Evolutionary conservation across 2,329 filamentous ascomycete species (phyloP).

Genomic region (Davidsoniella virescens): DNA sequence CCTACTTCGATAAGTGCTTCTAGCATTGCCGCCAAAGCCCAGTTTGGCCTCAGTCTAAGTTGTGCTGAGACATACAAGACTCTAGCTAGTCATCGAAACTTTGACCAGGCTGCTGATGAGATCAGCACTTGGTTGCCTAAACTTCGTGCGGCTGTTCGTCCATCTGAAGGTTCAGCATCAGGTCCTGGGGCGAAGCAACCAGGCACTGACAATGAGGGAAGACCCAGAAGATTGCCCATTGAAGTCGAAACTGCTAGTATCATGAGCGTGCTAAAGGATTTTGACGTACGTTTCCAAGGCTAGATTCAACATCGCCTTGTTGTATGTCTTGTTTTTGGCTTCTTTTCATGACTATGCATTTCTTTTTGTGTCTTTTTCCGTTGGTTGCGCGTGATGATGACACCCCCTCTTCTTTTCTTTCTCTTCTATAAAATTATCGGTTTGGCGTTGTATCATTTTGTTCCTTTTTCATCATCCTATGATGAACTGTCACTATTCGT

Average conservation of each 20-base stretch:
- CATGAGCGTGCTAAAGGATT: conserved; percentile 70
- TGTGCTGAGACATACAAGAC: conserved; percentile 69
- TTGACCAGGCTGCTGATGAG: conserved; percentile 56
- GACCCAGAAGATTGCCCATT: conserved; percentile 37
- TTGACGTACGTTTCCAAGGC: conserved; percentile 52
- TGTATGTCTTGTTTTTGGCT: background rate
- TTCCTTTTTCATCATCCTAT: background rate
- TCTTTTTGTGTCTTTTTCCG: too few relatives aligned
- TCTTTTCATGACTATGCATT: too few relatives aligned
- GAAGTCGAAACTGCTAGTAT: conserved; percentile 73
- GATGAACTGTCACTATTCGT: too few relatives aligned
- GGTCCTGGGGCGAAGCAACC: conserved; percentile 17
- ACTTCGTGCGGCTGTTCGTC: conserved; percentile 39
- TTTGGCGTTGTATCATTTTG: background rate
- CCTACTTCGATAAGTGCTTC: conserved; percentile 5
- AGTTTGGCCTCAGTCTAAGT: conserved; percentile 41
- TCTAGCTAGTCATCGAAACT: conserved; percentile 59
- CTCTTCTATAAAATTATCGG: background rate
- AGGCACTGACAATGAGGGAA: background rate
- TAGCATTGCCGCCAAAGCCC: conserved; percentile 18
- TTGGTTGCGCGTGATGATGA: too few relatives aligned
- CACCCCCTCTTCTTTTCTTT: background rate
- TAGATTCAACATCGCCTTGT: background rate
- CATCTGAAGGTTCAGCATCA: conserved; percentile 17
- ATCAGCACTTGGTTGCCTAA: conserved; percentile 62